Evolutionary conservation across 2,329 filamentous ascomycete species (phyloP), one percentile per base, ranked within the genome.

Genomic region (Xylaria sp.): DNA sequence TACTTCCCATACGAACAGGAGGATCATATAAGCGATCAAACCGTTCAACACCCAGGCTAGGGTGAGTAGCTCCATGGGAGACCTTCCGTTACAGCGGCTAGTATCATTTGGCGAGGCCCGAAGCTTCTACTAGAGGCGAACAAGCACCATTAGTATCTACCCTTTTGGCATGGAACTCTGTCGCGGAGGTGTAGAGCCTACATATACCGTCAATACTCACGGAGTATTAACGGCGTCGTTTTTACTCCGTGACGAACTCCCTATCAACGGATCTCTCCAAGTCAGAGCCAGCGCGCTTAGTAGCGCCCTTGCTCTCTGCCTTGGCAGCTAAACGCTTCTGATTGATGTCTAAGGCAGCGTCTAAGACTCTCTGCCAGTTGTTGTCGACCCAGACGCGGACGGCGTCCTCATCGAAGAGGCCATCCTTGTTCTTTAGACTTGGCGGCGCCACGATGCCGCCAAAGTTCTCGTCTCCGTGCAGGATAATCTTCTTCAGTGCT

Each of bases 401-500:
- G 1, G 75, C 73, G 0, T 82, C 81, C 30, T 82, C 74, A 62
- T 84, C 73, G 64, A 82, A 86, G n/a, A 82, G 75, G 0, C 85
- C 85, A 4, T 82, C 70, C 0, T 71, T 68, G 30, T 81, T 76
- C 54, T 73, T 78, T 19, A 84, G 70, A 1, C 5, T 5, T 34
- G 34, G 61, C 0, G 77, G 74, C 0, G 70, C 59, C 6, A 47
- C 9, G 1, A 82, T 72, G 0, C 80, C 69, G n/a, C 36, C 82
- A 62, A 84, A 83, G 17, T 74, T 76, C 1, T 64, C 51, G 39
- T 86, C 81, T 0, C 78, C 80, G 2, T 84, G 78, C 54, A 89
- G 70, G 30, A 90, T 78, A 60, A 89, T 82, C 65, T 77, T 81
- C 74, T 82, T 85, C 50, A 90, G 71, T 0, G 82, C 83, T 45